Base-by-base conservation (phyloP, 768 basidiomycete species). In the Lactarius hengduanensis region DNA sequence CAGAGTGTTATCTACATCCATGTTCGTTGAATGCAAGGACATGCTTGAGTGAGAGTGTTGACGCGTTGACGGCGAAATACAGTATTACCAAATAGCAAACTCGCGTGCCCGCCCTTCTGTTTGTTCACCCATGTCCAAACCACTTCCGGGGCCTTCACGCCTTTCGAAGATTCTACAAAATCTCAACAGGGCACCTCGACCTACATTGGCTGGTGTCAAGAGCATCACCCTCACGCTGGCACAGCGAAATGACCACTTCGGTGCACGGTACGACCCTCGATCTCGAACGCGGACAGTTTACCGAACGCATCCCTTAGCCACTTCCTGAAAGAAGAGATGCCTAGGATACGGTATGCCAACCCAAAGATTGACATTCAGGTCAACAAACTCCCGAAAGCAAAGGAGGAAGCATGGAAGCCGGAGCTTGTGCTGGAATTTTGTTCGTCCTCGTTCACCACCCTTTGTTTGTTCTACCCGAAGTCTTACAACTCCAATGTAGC, bases 241-340 rank as follows among this genome's bases (percentile, higher is more conserved):
- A 2, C 77, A 78, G 38, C 79, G 79, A 71, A 89, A 90, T 72
- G 87, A 89, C 75, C 88, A 91, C 74, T 89, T 86, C 73, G 89
- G 89, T 69, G 88, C 89, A 32, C 81, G 88, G 91, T 90, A 62
- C 70, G 84, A 67, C 30, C 22, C 18, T 26, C 38, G 9, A 58
- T 10, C 3, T 32, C 38, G 40, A 22, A 28, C 3, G 9, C 16
- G 20, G 28, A 36, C 28, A 15, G 59, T 30, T 64, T 61, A 53
- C 30, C 56, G 22, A 54, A 61, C 59, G 28, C 45, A 50, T 28
- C 11, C 7, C 32, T 11, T 65, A 91, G 92, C 55, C 86, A 91
- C 78, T 93, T 94, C 69, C 81, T 89, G 45, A 90, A 89, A 73
- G 86, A 93, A 47, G 82, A 90, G n/a, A 77, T 94, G 0, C 90